Base-by-base conservation (phyloP, 1,139 yeast species). In the Yamadazyma diospyri region DNA sequence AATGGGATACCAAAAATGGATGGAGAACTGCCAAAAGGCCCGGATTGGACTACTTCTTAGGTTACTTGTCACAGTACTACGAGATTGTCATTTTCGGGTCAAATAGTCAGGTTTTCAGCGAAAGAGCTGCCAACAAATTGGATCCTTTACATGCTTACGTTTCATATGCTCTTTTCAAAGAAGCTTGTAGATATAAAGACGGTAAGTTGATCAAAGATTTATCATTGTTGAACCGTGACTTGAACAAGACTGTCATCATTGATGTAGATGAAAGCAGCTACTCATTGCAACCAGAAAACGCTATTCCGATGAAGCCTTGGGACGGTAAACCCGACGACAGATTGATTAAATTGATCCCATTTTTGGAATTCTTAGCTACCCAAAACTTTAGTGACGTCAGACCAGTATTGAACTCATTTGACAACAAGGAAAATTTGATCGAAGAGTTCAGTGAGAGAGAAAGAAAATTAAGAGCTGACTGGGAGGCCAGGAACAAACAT, bases 1-100 rank as follows among this genome's bases (percentile, higher is more conserved):
- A 82, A 41, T 92, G 98, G 98, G 78, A 85, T 39, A 79, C 88
- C 46, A 79, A 86, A 59, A 74, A 81, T 55, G 98, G 98, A 34
- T 92, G 99, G 99, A 81, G 95, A 66, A 92, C 97, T 14, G 97
- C 95, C 27, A 94, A 94, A 71, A 85, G 99, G 67, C 98, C 98
- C 27, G 99, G 98, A 39, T 79, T 87, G 42, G 98, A 94, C 62
- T 94, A 94, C 69, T 92, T 92, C 66, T 69, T 92, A 57, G 95
- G 95, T 23, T 92, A 92, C 62, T 71, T 92, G 50, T 85, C 96
- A 5, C 96, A 87, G 61, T 89, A 88, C 66, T 92, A 92, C 61
- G 99, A 92, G 64, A 82, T 92, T 54, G 97, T 94, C 36, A 66
- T 94, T 34, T 92, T 92, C 57, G 78, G 94, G 22, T 78, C 88